These are phyloP conservation scores for Trichomonascus vanleenenianus DNA, from an alignment of 805 yeast genomes.

Conservation along the genomic window DNA sequence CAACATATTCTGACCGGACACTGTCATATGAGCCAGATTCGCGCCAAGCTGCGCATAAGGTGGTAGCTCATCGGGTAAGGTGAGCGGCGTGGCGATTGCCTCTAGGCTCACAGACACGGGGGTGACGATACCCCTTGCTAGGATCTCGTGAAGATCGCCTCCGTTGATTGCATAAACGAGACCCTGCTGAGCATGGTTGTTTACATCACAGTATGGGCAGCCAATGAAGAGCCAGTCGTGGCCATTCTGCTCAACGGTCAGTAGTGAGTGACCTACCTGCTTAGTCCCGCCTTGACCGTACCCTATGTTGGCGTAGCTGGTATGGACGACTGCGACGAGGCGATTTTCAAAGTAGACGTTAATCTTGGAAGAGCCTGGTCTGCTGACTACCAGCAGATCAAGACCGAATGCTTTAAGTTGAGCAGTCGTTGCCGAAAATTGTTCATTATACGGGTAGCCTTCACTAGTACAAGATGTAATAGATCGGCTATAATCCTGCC, in stretches of 20 bases:
- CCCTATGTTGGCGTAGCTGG: constrained; percentile 20
- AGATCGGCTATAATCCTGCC: no score
- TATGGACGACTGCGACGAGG: constrained; percentile 24
- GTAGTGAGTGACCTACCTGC: constrained; percentile 33
- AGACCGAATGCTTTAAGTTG: constrained; percentile 24
- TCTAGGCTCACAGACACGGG: constrained; percentile 11
- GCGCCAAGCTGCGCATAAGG: constrained; percentile 29
- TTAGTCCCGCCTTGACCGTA: constrained; percentile 39
- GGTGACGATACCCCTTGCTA: constrained; percentile 1
- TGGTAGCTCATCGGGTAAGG: constrained; percentile 5
- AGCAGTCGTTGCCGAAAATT: constrained; percentile 39
- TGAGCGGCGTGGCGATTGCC: constrained; percentile 6
- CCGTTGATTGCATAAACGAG: constrained; percentile 30
- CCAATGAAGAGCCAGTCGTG: constrained; percentile 38
- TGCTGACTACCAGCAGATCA: constrained; percentile 38
- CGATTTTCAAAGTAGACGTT: constrained; percentile 29
- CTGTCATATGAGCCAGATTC: constrained; percentile 18
- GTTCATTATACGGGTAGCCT: constrained; percentile 23
- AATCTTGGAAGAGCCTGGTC: constrained; percentile 45
- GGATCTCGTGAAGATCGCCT: not conserved
- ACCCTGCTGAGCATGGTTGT: constrained; percentile 31
- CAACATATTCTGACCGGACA: constrained; percentile 17
- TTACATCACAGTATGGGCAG: constrained; percentile 35
- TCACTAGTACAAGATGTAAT: not conserved
- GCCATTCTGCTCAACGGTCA: constrained; percentile 32